These are phyloP conservation scores for Lenwebbia sp. DNA, from an alignment of 345 rosid species.

Conservation along the genomic window DNA sequence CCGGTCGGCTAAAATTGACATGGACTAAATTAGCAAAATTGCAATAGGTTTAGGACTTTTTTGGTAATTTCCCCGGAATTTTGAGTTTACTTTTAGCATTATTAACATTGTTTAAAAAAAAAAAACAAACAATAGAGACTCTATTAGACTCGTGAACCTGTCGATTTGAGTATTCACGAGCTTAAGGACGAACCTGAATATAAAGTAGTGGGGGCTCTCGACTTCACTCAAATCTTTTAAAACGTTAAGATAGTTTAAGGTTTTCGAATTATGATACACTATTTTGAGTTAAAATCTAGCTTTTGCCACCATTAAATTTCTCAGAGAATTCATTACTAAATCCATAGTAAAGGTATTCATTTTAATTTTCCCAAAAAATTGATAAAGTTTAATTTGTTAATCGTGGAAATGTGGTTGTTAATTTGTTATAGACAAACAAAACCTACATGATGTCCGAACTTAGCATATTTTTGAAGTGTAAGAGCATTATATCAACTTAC, in stretches of 20 bases:
- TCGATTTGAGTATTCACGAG: neutral
- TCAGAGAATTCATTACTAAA: neutral
- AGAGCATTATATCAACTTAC: neutral
- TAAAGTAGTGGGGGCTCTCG: neutral
- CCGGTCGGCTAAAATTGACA: no score
- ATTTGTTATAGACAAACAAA: neutral
- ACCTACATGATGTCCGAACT: neutral
- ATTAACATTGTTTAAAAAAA: neutral
- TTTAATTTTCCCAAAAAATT: neutral
- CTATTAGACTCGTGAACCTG: neutral
- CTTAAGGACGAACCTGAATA: neutral
- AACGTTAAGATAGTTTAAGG: neutral
- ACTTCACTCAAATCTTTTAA: no score
- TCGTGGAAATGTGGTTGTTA: neutral
- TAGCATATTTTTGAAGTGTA: neutral
- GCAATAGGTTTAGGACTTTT: no score
- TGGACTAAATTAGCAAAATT: no score
- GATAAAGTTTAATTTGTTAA: neutral
- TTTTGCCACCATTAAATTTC: neutral
- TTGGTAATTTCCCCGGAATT: neutral
- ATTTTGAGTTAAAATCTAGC: neutral
- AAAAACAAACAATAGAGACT: neutral
- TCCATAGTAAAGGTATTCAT: neutral
- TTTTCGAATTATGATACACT: neutral
- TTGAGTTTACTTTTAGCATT: neutral